Percentiles rank a stretch among this genome's conserved stretches.
Evolutionary conservation across 2,329 filamentous ascomycete species (phyloP).

Genomic region (Exophiala lecanii-corni): DNA sequence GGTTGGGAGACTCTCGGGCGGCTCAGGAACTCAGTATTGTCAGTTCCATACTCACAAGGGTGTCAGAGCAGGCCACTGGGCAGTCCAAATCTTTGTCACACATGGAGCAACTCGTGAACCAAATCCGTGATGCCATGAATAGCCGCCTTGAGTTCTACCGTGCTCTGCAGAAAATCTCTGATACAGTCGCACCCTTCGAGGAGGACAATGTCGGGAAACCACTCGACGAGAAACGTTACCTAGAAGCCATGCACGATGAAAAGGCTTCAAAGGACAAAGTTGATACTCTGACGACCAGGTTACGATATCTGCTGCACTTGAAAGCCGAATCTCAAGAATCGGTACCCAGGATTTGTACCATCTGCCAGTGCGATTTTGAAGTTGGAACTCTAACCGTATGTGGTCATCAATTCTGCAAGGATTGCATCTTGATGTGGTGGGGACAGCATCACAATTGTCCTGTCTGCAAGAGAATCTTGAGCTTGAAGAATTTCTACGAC

Average conservation of each 20-base stretch:
- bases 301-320: constrained; percentile 66
- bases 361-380: constrained; percentile 74
- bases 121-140: constrained; percentile 77
- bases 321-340: constrained; percentile 59
- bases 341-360: constrained; percentile 70
- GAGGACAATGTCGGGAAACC: constrained; percentile 58
- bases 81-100: constrained; percentile 49
- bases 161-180: constrained; percentile 85
- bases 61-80: constrained; percentile 49
- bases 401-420: constrained; percentile 87
- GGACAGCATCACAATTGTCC: constrained; percentile 71
- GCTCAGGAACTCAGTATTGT: constrained; percentile 62
- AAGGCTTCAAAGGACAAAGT: constrained; percentile 54
- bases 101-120: constrained; percentile 63
- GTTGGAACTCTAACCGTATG: constrained; percentile 80
- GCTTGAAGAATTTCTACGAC: constrained; percentile 67
- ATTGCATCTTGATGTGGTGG: constrained; percentile 80
- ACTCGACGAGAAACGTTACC: constrained; percentile 49
- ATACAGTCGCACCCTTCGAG: constrained; percentile 69
- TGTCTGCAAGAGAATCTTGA: constrained; percentile 70
- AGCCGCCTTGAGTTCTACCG: constrained; percentile 82
- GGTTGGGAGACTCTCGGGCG: constrained; percentile 51
- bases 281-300: constrained; percentile 63
- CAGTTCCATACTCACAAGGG: constrained; percentile 56
- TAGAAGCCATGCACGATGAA: constrained; percentile 43